Evolutionary conservation across 257 asterid genomes (phyloP), one percentile per base, ranked within the genome.

Genomic region (Solanum pinnatisectum): DNA sequence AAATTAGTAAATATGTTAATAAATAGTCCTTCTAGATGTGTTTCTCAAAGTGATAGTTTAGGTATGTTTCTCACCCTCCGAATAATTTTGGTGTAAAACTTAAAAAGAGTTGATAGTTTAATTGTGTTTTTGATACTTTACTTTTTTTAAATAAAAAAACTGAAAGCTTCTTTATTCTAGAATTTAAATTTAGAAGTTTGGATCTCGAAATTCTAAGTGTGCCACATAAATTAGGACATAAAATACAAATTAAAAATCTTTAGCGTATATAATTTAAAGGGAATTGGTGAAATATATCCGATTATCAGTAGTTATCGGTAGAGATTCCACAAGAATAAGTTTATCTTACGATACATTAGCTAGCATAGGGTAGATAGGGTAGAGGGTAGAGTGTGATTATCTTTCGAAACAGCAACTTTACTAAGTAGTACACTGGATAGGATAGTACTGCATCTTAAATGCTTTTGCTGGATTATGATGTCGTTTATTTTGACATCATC

Each of bases 151-250:
- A 10, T 1, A 12, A 44, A 18, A 52, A 42, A 8, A 40, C 1
- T 15, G 22, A 52, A 5, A 52, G 23, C 23, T 52, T 52, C 63
- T 52, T 16, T 52, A 0, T 52, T 52, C 10, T 52, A 52, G 3
- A 52, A 52, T 52, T 52, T 52, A 23, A 52, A 52, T 60, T 60
- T 60, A 60, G 14, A 60, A 60, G 14, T 22, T 60, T 23, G 5
- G 4, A 60, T 23, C 15, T 60, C 0, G 15, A 23, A 60, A 60
- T 60, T 9, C 2, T 20, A 59, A 59, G 0, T 0, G 4, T 15
- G 67, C 5, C 25, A 20, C 25, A 10, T 40, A 40, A 40, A 40
- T 40, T 42, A 1, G 4, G 13, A 10, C 4, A 20, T 23, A 56
- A 8, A 20, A 59, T 59, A 59, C 2, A 59, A 59, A 59, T 22